Conservation (phyloP, 257 asterid species). For the Nicotiana benthamiana region DNA sequence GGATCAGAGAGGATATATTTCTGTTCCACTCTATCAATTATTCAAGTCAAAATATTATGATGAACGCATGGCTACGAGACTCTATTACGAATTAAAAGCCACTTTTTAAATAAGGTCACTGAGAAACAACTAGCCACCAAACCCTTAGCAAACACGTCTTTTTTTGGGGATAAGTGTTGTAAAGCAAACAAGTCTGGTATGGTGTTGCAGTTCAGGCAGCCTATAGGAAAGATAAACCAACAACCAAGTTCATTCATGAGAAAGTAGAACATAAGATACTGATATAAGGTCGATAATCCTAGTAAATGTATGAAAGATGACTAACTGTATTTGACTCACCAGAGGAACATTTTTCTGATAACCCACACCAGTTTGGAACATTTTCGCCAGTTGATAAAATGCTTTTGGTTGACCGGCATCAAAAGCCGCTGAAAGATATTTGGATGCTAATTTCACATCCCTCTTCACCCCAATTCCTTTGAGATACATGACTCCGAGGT, state of each 20-base stretch:
- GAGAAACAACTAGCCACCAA: not conserved
- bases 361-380: slow-evolving; percentile 92
- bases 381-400: slow-evolving; percentile 90
- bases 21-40: not conserved
- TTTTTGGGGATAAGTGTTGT: not conserved
- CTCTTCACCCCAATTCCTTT: slow-evolving; percentile 91
- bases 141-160: not conserved
- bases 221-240: not conserved
- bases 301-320: not conserved
- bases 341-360: slow-evolving; percentile 77
- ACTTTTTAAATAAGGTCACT: not conserved
- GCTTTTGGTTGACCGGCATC: slow-evolving; percentile 96
- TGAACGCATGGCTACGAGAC: not conserved
- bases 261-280: not conserved
- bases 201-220: slow-evolving; percentile 1
- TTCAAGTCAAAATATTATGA: not conserved
- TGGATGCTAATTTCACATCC: slow-evolving; percentile 64
- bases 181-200: not conserved
- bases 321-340: slow-evolving; percentile 33
- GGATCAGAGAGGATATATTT: not conserved
- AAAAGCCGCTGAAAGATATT: slow-evolving; percentile 60
- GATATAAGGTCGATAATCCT: not conserved
- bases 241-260: not conserved
- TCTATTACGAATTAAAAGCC: not conserved
- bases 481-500: slow-evolving; percentile 87